These are phyloP conservation scores for Chaetothyriales sp. DNA, from an alignment of 2,329 filamentous ascomycete species.

Conservation along the genomic window DNA sequence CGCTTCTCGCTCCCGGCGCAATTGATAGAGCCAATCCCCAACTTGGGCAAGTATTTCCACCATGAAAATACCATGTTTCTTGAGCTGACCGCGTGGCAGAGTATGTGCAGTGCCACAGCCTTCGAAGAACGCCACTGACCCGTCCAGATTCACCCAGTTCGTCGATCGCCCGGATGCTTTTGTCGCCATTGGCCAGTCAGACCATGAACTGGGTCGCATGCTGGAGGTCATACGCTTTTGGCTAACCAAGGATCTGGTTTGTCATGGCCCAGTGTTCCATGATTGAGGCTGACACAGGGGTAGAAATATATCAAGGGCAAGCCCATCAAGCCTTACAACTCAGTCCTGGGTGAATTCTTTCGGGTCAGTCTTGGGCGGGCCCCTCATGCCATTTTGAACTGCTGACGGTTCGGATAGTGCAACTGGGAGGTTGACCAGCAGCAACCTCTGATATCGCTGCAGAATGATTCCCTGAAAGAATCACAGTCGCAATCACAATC, in stretches of 20 bases:
- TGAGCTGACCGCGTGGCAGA: background rate
- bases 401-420: conserved; percentile 41
- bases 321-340: conserved; percentile 98
- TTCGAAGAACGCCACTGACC: background rate
- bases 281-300: conserved; percentile 5
- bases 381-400: background rate
- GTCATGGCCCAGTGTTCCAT: conserved; percentile 4
- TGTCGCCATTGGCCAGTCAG: conserved; percentile 59
- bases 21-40: conserved; percentile 87
- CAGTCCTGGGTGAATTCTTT: conserved; percentile 92
- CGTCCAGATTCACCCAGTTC: background rate
- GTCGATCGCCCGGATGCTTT: background rate
- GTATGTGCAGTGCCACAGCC: background rate
- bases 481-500: conserved; percentile 13
- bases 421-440: conserved; percentile 74
- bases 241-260: conserved; percentile 88
- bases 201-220: conserved; percentile 85
- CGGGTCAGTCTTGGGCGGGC: conserved; percentile 44
- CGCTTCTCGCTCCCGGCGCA: conserved; percentile 93
- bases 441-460: conserved; percentile 29
- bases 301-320: conserved; percentile 96
- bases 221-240: conserved; percentile 88
- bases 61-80: background rate
- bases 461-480: background rate
- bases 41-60: conserved; percentile 43